phyloP scores from a whole-genome alignment of 306 rosid genomes.

The Acacia acuminata region DNA sequence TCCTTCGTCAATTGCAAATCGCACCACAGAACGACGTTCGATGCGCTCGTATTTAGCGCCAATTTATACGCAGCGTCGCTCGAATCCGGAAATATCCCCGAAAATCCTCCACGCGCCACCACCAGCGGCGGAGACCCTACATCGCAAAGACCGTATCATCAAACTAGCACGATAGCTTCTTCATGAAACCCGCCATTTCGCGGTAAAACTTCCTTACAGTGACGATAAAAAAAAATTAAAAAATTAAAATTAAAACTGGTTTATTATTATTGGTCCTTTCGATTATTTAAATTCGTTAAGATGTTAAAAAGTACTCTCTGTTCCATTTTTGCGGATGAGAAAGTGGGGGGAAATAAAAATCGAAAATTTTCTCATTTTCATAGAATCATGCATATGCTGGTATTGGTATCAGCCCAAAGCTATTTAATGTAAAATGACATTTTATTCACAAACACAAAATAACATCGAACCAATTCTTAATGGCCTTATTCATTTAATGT shows the following conservation, averaged over 20 bases:
- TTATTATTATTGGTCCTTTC: background rate
- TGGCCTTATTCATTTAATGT: background rate
- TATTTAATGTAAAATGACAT: background rate
- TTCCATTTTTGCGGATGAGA: background rate
- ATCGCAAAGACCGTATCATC: background rate
- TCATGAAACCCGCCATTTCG: background rate
- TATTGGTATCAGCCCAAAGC: background rate
- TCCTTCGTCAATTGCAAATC: slow-evolving; percentile 89
- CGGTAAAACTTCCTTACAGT: background rate
- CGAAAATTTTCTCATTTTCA: background rate
- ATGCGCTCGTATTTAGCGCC: slow-evolving; percentile 41
- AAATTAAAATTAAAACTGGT: background rate
- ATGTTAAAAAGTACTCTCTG: background rate
- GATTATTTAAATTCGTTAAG: background rate
- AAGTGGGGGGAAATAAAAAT: too few relatives aligned
- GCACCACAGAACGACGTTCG: slow-evolving; percentile 66
- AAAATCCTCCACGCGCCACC: slow-evolving; percentile 85
- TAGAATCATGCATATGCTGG: background rate
- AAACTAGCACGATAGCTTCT: background rate
- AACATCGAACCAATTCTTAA: background rate
- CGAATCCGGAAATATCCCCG: slow-evolving; percentile 88
- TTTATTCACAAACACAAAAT: background rate
- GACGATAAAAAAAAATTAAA: background rate
- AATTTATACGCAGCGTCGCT: slow-evolving; percentile 51
- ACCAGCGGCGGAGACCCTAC: slow-evolving; percentile 74